phyloP scores from a whole-genome alignment of 495 filamentous ascomycete species.

The Baudoinia panamericana region DNA sequence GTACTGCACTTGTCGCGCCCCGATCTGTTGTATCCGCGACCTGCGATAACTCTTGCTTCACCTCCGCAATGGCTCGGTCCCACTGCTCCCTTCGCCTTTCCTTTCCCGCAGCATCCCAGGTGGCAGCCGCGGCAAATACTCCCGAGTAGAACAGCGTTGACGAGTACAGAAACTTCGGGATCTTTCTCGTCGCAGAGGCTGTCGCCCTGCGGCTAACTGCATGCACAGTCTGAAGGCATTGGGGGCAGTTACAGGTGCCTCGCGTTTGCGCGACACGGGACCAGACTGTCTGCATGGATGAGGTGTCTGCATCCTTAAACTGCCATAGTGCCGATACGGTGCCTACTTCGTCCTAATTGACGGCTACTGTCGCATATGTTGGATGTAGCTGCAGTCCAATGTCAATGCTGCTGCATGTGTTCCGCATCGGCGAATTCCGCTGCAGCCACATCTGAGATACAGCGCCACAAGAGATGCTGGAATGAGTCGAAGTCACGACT shows the following conservation, averaged over 20 bases:
- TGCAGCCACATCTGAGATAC: conserved; percentile 6
- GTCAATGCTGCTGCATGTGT: conserved; percentile 5
- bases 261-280: conserved; percentile 50
- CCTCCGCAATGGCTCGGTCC: conserved; percentile 42
- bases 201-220: conserved; percentile 41
- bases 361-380: neutral
- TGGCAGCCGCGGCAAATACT: conserved; percentile 57
- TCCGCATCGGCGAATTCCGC: conserved; percentile 5
- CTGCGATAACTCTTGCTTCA: conserved; percentile 31
- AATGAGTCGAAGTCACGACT: too few species aligned
- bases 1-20: too few species aligned
- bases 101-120: conserved; percentile 52
- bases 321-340: too few species aligned
- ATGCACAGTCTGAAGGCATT: conserved; percentile 44
- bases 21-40: too few species aligned
- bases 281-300: conserved; percentile 54
- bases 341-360: too few species aligned
- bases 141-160: conserved; percentile 60
- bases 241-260: conserved; percentile 51
- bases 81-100: conserved; percentile 47
- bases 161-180: conserved; percentile 44
- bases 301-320: too few species aligned
- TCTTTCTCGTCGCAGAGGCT: conserved; percentile 38
- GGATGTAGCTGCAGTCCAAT: neutral
- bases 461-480: too few species aligned